Base-by-base conservation (phyloP, 176 grass and related monocot genomes). In the Tuctoria greenei region DNA sequence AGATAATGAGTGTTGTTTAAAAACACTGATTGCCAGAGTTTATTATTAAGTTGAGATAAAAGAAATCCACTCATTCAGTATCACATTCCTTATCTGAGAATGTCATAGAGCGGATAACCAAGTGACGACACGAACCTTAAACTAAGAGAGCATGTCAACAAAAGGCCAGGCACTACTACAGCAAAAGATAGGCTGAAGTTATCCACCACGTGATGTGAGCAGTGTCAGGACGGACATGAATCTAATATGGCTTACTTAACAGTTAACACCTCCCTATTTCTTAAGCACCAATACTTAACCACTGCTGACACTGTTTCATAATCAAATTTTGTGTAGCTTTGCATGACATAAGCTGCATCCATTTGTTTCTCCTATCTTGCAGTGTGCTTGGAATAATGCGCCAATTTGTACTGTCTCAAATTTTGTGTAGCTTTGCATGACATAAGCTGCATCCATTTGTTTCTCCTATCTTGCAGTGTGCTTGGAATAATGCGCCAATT, bases 101-200 rank as follows among this genome's bases (percentile, higher is more conserved):
- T 69, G 20, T 73, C 43, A 34, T 57, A 58, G 84, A 80, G 26
- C 54, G 68, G 67, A 76, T 78, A 58, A 61, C 42, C 46, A 80
- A 78, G 64, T 74, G 39, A 82, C 88, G 79, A 86, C 81, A 86
- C 79, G 85, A 80, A 81, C 75, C 79, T 90, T 96, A 96, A 92
- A 96, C 84, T 86, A 90, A 87, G 87, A 80, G 75, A 81, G 74
- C 77, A 85, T 96, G 87, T 77, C 85, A 77, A 71, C 51, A 88
- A 90, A 96, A 96, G 72, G 78, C 73, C 68, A 56, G 75, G 73
- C 93, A 92, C 73, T 67, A 88, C 77, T 90, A 82, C 78, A 90
- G 79, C 61, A 63, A 90, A 87, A 89, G 82, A 60, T 61, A 85
- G 82, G 73, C 65, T 74, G 38, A 25, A 67, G 74, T 58, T 79